Base-by-base conservation (phyloP, 2,329 filamentous ascomycete genomes). In the Botrytis fabae region DNA sequence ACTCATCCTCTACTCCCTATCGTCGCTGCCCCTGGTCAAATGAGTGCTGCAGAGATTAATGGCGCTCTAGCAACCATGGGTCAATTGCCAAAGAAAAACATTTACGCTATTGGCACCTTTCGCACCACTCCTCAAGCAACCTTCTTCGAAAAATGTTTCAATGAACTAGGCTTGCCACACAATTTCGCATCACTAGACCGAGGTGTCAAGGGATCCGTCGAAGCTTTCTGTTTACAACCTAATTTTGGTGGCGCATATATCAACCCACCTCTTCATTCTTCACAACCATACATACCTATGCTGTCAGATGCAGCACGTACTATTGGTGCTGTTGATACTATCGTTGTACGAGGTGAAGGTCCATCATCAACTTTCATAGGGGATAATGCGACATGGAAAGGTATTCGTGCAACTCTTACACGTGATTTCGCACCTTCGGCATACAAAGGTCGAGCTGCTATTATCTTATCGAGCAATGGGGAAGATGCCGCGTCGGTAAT, bases 31-130 rank as follows among this genome's bases (percentile, higher is more conserved):
- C 93, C 94, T 0, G 94, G 94, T 14, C 94, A 97, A 82, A 85
- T 97, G 83, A 95, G 92, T 77, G 92, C 93, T 1, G 92, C 93
- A 25, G 92, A 96, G 82, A 96, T 96, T 81, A 96, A 97, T 79
- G 88, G 89, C 64, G 92, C 92, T 6, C 83, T 96, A 44, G 90
- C 93, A 71, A 90, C 92, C 73, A 90, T 97, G 81, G 93, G 93
- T 3, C 92, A 95, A 78, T 86, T 96, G 69, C 92, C 92, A 1
- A 93, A 91, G 81, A 92, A 91, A 78, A 91, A 90, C 77, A 90
- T 96, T 66, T 96, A 95, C 78, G 93, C 92, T 60, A 93, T 96
- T 76, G 93, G 90, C 74, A 92, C 89, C 72, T 90, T 90, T n/a
- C 84, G 86, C 62, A 85, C 84, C 32, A 93, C 89, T 2, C 92